Conservation (phyloP, 2,329 filamentous ascomycete genomes). For the Tympanopsis confertula region DNA sequence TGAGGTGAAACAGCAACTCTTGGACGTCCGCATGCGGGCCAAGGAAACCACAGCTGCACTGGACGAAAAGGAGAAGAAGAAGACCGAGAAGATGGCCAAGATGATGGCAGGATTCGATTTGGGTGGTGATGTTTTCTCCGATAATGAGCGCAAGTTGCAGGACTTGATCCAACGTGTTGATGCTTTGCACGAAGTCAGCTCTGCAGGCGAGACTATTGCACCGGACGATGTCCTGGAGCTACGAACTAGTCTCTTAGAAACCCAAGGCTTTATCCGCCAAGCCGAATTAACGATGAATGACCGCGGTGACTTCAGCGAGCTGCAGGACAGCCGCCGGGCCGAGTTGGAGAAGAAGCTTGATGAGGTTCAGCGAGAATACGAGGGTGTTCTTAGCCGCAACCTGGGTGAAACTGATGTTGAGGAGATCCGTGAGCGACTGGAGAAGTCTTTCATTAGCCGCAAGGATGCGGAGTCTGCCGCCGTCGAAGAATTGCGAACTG, state of each 20-base stretch:
- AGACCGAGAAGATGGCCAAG: constrained; percentile 98
- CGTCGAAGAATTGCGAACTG: constrained; percentile 64
- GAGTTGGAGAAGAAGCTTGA: constrained; percentile 70
- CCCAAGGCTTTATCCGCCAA: constrained; percentile 84
- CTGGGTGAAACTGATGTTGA: constrained; percentile 68
- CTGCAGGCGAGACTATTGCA: constrained; percentile 66
- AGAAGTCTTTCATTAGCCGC: constrained; percentile 65
- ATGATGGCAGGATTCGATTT: constrained; percentile 99
- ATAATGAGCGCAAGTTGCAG: constrained; percentile 77
- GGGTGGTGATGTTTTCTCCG: constrained; percentile 82
- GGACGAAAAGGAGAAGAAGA: constrained; percentile 97
- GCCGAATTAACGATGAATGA: constrained; percentile 78
- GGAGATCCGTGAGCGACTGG: constrained; percentile 70
- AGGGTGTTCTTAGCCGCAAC: constrained; percentile 69
- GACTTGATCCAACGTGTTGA: constrained; percentile 78
- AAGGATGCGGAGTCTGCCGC: constrained; percentile 64
- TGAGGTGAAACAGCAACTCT: constrained; percentile 87
- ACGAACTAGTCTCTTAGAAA: constrained; percentile 70
- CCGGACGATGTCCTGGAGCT: constrained; percentile 72
- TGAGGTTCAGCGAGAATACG: constrained; percentile 70
- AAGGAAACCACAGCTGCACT: constrained; percentile 82
- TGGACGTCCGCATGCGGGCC: constrained; percentile 92
- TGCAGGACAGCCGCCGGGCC: constrained; percentile 55
- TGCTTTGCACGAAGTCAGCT: constrained; percentile 63
- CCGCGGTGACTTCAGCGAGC: constrained; percentile 43